Evolutionary conservation across 768 basidiomycete genomes (phyloP).

Genomic region (Leccinum rimulosum): DNA sequence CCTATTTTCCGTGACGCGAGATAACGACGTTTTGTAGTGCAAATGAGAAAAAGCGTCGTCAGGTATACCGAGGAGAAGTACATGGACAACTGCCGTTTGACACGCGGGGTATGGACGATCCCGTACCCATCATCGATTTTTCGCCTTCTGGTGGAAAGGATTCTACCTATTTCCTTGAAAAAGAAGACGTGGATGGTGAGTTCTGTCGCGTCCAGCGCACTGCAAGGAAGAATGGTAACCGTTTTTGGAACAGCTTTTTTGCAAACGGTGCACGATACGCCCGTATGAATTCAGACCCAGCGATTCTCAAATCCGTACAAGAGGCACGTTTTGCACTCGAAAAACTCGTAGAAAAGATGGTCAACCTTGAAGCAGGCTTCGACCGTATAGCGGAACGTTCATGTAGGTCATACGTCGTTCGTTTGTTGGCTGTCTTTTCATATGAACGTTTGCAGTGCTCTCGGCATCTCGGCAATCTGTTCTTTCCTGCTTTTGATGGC

Average conservation of each 20-base stretch:
- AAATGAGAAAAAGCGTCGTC: conserved; percentile 77
- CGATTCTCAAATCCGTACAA: conserved; percentile 52
- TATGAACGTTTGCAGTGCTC: conserved; percentile 50
- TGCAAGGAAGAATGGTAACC: conserved; percentile 3
- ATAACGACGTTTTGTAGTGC: conserved; percentile 41
- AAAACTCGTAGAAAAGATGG: conserved; percentile 74
- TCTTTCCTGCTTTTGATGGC: neutral
- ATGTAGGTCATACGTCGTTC: conserved; percentile 43
- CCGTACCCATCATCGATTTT: conserved; percentile 78
- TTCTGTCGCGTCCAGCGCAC: conserved; percentile 37
- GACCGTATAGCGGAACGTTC: conserved; percentile 86
- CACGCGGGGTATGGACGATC: conserved; percentile 74
- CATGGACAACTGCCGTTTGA: conserved; percentile 88
- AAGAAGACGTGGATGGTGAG: conserved; percentile 71
- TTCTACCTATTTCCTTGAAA: conserved; percentile 61
- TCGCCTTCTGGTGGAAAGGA: conserved; percentile 66
- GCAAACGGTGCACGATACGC: conserved; percentile 61
- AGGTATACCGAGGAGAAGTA: conserved; percentile 81
- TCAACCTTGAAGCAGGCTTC: conserved; percentile 74
- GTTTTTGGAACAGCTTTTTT: conserved; percentile 48
- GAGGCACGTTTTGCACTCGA: conserved; percentile 64
- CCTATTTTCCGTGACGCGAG: neutral
- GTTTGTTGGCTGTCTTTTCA: neutral
- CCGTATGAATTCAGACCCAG: conserved; percentile 41
- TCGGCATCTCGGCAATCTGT: conserved; percentile 72